Evolutionary conservation across 176 grass and related monocot genomes (phyloP).

Genomic region (Avena atlantica): DNA sequence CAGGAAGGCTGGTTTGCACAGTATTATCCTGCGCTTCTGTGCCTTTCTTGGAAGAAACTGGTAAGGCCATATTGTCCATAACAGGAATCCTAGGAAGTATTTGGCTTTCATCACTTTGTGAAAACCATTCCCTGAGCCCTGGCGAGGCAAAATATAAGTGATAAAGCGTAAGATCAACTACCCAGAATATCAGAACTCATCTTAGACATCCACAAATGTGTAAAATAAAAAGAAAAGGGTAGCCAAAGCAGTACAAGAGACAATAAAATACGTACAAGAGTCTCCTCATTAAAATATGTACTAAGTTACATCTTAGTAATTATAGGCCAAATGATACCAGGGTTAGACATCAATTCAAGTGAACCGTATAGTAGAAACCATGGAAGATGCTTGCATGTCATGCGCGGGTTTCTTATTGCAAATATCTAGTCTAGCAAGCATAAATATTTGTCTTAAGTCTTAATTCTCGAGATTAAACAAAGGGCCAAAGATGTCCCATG

Average conservation of each 20-base stretch:
- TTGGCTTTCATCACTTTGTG: constrained; percentile 86
- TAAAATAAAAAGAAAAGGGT: constrained; percentile 13
- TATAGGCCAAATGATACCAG: neutral
- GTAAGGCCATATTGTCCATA: constrained; percentile 71
- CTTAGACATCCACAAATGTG: neutral
- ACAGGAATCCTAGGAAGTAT: constrained; percentile 76
- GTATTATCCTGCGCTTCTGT: constrained; percentile 65
- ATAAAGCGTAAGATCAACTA: constrained; percentile 5
- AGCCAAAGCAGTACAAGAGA: neutral
- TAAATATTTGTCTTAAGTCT: neutral
- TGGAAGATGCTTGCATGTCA: neutral
- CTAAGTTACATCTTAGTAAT: neutral
- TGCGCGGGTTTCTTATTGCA: constrained; percentile 6
- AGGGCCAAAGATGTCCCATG: constrained; percentile 11
- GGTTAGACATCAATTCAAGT: neutral
- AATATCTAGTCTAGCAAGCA: neutral
- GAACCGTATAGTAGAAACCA: neutral
- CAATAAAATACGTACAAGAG: neutral
- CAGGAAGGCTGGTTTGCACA: constrained; percentile 33
- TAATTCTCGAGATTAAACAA: neutral
- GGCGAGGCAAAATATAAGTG: neutral
- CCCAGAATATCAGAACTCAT: constrained; percentile 16
- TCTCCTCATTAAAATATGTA: neutral
- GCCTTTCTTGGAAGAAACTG: constrained; percentile 72
- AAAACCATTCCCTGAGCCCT: constrained; percentile 97